These are phyloP conservation scores for Colletotrichum tofieldiae DNA, from an alignment of 2,329 filamentous ascomycete species.

Conservation along the genomic window DNA sequence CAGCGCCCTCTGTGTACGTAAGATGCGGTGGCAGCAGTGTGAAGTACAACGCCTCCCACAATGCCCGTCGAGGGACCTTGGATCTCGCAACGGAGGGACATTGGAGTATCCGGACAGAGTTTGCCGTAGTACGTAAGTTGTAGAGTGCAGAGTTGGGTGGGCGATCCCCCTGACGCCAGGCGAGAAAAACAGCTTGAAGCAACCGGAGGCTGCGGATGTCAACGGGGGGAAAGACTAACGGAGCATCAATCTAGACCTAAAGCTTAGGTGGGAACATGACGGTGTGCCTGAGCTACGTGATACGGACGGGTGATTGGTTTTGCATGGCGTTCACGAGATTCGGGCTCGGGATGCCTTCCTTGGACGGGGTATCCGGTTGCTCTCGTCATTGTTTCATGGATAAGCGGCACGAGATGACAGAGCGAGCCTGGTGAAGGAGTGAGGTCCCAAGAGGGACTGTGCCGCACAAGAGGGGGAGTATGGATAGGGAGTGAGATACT, in stretches of 20 bases:
- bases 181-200: background rate
- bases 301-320: background rate
- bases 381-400: conserved; percentile 10
- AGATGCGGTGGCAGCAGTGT: background rate
- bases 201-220: conserved; percentile 11
- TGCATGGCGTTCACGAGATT: background rate
- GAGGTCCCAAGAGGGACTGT: background rate
- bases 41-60: background rate
- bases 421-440: background rate
- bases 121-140: background rate
- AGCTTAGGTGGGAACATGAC: background rate
- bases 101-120: background rate
- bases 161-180: conserved; percentile 27
- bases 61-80: background rate
- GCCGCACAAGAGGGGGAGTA: background rate
- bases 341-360: background rate
- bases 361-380: background rate
- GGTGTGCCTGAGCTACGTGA: background rate
- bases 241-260: conserved; percentile 5
- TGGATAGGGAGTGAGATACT: conserved; percentile 1
- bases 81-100: background rate
- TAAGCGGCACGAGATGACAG: conserved; percentile 1
- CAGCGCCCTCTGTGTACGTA: background rate
- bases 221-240: background rate
- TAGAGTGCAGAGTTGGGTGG: background rate